A percentile compares a stretch with the other conserved stretches of the same genome.
phyloP scores from a whole-genome alignment of 352 stramenopile genomes.

The Pythium volutum region DNA sequence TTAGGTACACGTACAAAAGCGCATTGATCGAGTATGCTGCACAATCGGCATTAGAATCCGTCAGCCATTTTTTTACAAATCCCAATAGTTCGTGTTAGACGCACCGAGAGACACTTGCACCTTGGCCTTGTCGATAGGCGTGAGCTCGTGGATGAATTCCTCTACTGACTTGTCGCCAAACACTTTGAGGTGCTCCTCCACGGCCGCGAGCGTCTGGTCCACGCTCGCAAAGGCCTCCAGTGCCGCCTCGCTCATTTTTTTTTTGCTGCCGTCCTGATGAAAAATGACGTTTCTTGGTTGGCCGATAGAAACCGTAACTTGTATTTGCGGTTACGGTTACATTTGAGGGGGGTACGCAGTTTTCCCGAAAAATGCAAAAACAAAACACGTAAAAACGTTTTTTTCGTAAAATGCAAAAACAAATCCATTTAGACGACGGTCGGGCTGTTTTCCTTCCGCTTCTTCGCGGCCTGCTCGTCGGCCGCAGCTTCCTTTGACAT shows the following conservation, averaged over 20 bases:
- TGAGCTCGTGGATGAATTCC: slow-evolving; percentile 53
- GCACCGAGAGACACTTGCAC: slow-evolving; percentile 82
- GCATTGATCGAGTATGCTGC: slow-evolving; percentile 86
- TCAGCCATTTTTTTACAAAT: neutral
- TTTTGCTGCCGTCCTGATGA: slow-evolving; percentile 19
- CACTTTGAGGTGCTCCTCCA: slow-evolving; percentile 69
- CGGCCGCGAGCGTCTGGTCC: slow-evolving; percentile 73
- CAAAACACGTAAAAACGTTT: neutral
- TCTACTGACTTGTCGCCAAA: slow-evolving; percentile 55
- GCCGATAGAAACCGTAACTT: neutral
- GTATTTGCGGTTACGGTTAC: neutral
- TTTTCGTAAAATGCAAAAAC: neutral
- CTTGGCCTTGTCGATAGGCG: slow-evolving; percentile 75
- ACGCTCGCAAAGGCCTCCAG: slow-evolving; percentile 63
- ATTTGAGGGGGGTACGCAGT: too few species aligned
- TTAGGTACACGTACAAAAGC: slow-evolving; percentile 85
- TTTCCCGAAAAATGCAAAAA: neutral
- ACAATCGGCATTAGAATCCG: neutral
- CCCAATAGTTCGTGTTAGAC: neutral
- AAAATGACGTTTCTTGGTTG: slow-evolving; percentile 26
- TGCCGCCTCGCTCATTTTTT: slow-evolving; percentile 53
- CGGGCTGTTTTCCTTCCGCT: slow-evolving; percentile 24
- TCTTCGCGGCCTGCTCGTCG: slow-evolving; percentile 27
- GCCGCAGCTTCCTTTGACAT: slow-evolving; percentile 32
- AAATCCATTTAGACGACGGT: slow-evolving; percentile 18